Percentiles rank a stretch among this genome's conserved stretches.
These are phyloP conservation scores for Aspergillus haitiensis DNA, from an alignment of 495 filamentous ascomycete genomes.

Conservation along the genomic window DNA sequence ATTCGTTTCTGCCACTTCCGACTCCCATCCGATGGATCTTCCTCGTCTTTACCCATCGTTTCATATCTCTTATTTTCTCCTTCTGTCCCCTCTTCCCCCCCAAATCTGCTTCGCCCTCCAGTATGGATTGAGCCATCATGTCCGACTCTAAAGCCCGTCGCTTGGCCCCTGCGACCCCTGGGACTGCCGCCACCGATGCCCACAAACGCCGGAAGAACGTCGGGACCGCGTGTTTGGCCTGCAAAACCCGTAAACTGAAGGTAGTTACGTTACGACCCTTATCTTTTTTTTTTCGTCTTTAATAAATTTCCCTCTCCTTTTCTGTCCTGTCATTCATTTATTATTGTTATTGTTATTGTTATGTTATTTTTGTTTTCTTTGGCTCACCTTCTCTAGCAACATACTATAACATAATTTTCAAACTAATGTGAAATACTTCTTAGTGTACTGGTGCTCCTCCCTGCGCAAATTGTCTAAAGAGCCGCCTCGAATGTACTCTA, in stretches of 20 bases:
- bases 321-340: background rate
- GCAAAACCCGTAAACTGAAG: constrained; percentile 36
- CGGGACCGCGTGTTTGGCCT: constrained; percentile 31
- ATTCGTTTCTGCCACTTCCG: too few species aligned
- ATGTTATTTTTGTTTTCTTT: background rate
- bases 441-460: constrained; percentile 37
- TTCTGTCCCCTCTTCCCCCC: background rate
- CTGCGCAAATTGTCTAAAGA: constrained; percentile 37
- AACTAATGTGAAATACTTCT: background rate
- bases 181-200: constrained; percentile 13
- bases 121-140: constrained; percentile 24
- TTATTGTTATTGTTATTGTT: background rate
- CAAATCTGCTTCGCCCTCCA: constrained; percentile 9
- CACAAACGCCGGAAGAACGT: constrained; percentile 29
- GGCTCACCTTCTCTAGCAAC: background rate
- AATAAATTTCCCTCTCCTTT: background rate
- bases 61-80: constrained; percentile 5
- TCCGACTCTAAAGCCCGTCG: constrained; percentile 23
- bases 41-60: background rate
- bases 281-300: background rate
- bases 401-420: too few species aligned
- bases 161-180: constrained; percentile 24
- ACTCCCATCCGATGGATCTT: background rate
- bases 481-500: constrained; percentile 31
- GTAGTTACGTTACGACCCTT: constrained; percentile 13